Conservation (phyloP, 176 grass and related monocot genomes). For the sorghum (Sorghum bicolor) region Sorghum_bicolor_NCBIv3 NC_012877.2:60188501-60189000, state of each 20-base stretch:
- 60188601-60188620: conserved; percentile 37
- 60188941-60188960: conserved; percentile 90
- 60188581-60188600: conserved; percentile 36
- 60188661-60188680: conserved; percentile 32
- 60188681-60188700: conserved; percentile 29
- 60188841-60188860: conserved; percentile 52
- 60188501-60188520: conserved; percentile 14
- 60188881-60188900: conserved; percentile 62
- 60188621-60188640: conserved; percentile 28
- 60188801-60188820: conserved; percentile 91
- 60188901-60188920: conserved; percentile 42
- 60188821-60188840: conserved; percentile 78
- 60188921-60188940: conserved; percentile 60
- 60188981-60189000: conserved; percentile 45
- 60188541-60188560: conserved; percentile 34
- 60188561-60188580: conserved; percentile 32
- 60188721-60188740: neutral
- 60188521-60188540: neutral
- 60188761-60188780: conserved; percentile 61
- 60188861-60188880: conserved; percentile 52
- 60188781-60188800: conserved; percentile 69
- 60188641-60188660: conserved; percentile 25
- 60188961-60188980: conserved; percentile 54
- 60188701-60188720: neutral
- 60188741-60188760: conserved; percentile 68